phyloP scores from a whole-genome alignment of 1,284 basidiomycete species.

The Sporisorium reilianum region DNA sequence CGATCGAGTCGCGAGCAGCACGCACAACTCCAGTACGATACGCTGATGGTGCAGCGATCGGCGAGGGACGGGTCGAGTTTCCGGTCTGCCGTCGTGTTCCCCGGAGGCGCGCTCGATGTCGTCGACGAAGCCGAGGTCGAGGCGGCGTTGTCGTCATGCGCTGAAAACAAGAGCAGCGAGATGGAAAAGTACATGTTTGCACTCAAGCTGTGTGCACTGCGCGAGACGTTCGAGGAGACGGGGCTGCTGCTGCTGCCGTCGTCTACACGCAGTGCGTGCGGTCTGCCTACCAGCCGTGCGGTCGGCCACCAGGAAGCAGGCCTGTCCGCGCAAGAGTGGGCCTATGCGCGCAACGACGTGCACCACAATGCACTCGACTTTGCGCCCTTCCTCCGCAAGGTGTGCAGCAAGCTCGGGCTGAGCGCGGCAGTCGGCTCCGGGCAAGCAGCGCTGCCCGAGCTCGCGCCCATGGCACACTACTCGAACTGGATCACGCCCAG shows the following conservation, averaged over 20 bases:
- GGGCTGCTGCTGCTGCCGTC: constrained; percentile 59
- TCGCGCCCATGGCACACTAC: constrained; percentile 56
- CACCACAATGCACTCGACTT: constrained; percentile 62
- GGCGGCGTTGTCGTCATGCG: constrained; percentile 12
- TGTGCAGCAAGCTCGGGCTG: constrained; percentile 34
- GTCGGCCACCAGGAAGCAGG: constrained; percentile 58
- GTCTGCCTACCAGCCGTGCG: constrained; percentile 51
- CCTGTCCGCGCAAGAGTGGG: constrained; percentile 55
- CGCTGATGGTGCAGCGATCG: constrained; percentile 60
- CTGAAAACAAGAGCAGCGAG: not conserved
- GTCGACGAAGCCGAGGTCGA: constrained; percentile 51
- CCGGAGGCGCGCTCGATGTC: constrained; percentile 60
- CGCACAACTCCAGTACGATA: constrained; percentile 32
- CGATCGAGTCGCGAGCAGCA: constrained; percentile 11
- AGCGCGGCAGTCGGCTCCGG: constrained; percentile 9
- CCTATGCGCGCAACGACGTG: constrained; percentile 52
- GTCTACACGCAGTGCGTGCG: constrained; percentile 10
- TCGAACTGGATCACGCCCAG: constrained; percentile 64
- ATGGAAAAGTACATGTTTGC: constrained; percentile 47
- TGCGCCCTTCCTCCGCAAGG: constrained; percentile 47
- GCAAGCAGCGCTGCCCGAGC: constrained; percentile 17
- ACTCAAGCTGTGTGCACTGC: constrained; percentile 58
- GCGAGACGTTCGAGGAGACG: constrained; percentile 65
- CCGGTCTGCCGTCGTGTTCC: constrained; percentile 64
- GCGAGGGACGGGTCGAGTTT: constrained; percentile 59